Conservation (phyloP, 176 grass and related monocot species). For the Tillandsia fasciculata region DNA sequence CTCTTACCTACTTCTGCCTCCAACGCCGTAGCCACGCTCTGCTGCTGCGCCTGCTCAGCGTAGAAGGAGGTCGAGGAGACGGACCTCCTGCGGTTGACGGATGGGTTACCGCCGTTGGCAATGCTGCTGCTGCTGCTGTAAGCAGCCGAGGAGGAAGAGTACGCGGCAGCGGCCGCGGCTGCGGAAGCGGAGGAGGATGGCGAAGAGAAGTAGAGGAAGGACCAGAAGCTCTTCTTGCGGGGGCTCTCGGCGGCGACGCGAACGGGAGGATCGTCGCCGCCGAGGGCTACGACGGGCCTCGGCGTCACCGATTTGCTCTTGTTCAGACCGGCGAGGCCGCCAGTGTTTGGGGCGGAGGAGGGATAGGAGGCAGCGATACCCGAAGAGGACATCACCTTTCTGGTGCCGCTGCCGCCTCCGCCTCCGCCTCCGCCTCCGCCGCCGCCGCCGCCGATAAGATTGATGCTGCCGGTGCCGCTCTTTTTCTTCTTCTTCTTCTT, state of each 20-base stretch:
- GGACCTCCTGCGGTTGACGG: conserved; percentile 28
- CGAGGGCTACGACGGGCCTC: conserved; percentile 31
- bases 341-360: too few relatives aligned
- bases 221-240: conserved; percentile 98
- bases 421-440: background rate
- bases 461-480: background rate
- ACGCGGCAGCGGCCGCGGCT: too few relatives aligned
- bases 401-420: background rate
- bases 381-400: conserved; percentile 10
- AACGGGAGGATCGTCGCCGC: background rate
- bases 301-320: conserved; percentile 81
- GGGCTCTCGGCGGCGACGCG: conserved; percentile 47
- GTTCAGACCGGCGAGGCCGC: conserved; percentile 32
- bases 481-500: background rate
- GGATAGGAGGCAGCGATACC: background rate
- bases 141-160: conserved; percentile 18
- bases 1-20: conserved; percentile 1
- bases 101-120: conserved; percentile 2
- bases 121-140: conserved; percentile 16
- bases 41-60: background rate
- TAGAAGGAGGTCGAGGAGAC: conserved; percentile 26
- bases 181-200: conserved; percentile 21
- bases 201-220: conserved; percentile 68
- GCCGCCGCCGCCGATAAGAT: background rate
- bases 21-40: background rate